These are phyloP conservation scores for Coix lacrymajobi DNA, from an alignment of 176 grass and related monocot genomes.

Conservation along the genomic window DNA sequence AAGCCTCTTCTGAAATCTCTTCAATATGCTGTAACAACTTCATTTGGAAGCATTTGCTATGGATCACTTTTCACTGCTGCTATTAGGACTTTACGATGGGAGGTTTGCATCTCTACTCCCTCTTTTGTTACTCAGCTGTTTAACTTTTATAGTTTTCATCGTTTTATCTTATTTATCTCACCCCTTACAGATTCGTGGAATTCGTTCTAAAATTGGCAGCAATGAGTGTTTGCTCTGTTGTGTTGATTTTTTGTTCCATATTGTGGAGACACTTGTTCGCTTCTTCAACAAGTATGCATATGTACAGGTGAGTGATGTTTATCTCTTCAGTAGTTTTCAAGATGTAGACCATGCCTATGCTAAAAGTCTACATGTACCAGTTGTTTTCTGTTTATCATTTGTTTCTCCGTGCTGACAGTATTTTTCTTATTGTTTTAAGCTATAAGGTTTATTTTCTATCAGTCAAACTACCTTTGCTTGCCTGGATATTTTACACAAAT, in stretches of 20 bases:
- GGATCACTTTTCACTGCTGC: conserved; percentile 97
- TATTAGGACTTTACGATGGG: conserved; percentile 93
- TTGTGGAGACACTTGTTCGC: conserved; percentile 90
- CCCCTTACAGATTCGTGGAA: conserved; percentile 70
- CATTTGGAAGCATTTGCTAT: conserved; percentile 99
- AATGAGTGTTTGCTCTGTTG: conserved; percentile 97
- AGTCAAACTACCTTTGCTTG: not conserved
- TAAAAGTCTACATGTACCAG: not conserved
- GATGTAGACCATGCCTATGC: not conserved
- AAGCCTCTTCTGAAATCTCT: conserved; percentile 78
- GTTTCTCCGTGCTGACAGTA: not conserved
- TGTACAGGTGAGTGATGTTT: conserved; percentile 66
- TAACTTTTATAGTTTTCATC: not conserved
- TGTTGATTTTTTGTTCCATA: conserved; percentile 96
- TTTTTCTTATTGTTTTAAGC: conserved; percentile 5
- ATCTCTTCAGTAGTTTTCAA: not conserved
- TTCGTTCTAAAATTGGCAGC: conserved; percentile 89
- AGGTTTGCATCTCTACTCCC: conserved; percentile 49
- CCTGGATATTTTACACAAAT: not conserved
- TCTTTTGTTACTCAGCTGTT: not conserved
- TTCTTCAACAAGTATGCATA: conserved; percentile 99
- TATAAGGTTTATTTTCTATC: not conserved
- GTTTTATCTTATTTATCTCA: not conserved
- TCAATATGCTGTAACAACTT: conserved; percentile 79
- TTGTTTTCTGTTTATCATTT: conserved; percentile 24